A percentile compares a stretch with the other conserved stretches of the same genome.
phyloP scores from a whole-genome alignment of 805 yeast species.

The Helenozyma baotianmanensis region DNA sequence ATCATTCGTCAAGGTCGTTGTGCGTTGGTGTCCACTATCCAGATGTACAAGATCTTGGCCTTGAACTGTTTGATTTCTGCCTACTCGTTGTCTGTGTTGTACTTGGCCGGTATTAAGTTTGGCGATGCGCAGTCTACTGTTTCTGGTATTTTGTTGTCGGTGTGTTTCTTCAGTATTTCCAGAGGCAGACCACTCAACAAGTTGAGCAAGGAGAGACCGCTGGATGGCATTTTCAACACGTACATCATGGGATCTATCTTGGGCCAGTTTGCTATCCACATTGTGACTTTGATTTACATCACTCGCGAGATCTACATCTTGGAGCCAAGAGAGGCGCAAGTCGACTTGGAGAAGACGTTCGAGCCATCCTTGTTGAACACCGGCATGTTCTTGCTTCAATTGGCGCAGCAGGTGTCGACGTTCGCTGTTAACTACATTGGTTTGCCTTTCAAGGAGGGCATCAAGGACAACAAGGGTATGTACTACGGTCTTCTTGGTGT shows the following conservation, averaged over 20 bases:
- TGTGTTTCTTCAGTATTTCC: conserved; percentile 92
- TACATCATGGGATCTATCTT: conserved; percentile 97
- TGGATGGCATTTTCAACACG: conserved; percentile 90
- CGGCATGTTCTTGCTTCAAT: conserved; percentile 88
- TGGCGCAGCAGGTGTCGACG: conserved; percentile 95
- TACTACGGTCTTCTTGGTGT: conserved; percentile 92
- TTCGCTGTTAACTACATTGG: conserved; percentile 98
- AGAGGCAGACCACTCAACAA: conserved; percentile 89
- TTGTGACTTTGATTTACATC: conserved; percentile 74
- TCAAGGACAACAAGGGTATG: conserved; percentile 92
- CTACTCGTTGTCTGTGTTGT: conserved; percentile 88
- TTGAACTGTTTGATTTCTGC: conserved; percentile 96
- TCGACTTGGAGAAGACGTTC: conserved; percentile 86
- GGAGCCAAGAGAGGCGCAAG: conserved; percentile 89
- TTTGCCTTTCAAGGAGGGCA: conserved; percentile 89
- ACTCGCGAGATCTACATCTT: conserved; percentile 76
- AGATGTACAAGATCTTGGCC: conserved; percentile 97
- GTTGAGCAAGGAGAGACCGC: conserved; percentile 91
- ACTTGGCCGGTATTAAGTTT: conserved; percentile 94
- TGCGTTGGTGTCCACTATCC: conserved; percentile 94
- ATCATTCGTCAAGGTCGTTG: conserved; percentile 97
- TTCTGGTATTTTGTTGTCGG: conserved; percentile 87
- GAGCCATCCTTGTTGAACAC: conserved; percentile 89
- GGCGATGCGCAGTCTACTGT: conserved; percentile 98
- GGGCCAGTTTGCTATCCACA: conserved; percentile 94